These are phyloP conservation scores for Hypoxylon sp. DNA, from an alignment of 2,329 filamentous ascomycete species.

Conservation along the genomic window DNA sequence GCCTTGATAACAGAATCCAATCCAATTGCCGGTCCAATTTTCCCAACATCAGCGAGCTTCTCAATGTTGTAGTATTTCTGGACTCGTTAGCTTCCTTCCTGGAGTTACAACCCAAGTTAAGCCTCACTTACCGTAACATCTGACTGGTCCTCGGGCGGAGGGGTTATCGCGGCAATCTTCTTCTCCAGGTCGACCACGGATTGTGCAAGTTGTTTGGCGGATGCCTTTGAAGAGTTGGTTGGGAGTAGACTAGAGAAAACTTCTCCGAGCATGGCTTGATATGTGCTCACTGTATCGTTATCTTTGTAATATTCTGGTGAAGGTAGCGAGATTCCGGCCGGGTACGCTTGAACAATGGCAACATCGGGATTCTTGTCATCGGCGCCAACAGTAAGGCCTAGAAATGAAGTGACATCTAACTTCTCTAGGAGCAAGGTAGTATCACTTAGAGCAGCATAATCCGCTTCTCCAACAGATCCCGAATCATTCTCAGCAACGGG, in stretches of 20 bases:
- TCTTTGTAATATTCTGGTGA: slow-evolving; percentile 74
- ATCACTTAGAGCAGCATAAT: slow-evolving; percentile 59
- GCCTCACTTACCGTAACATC: slow-evolving; percentile 67
- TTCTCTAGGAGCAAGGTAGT: slow-evolving; percentile 63
- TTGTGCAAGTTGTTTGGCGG: slow-evolving; percentile 53
- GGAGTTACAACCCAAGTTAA: neutral
- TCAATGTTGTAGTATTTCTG: slow-evolving; percentile 76
- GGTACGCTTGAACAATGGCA: slow-evolving; percentile 58
- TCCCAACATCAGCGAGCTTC: slow-evolving; percentile 67
- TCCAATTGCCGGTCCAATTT: slow-evolving; percentile 69
- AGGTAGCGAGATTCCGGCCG: slow-evolving; percentile 70
- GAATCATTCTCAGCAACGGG: slow-evolving; percentile 52
- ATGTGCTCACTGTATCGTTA: slow-evolving; percentile 65
- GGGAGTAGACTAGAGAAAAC: slow-evolving; percentile 56
- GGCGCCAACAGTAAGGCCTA: slow-evolving; percentile 57
- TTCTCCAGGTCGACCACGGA: slow-evolving; percentile 72
- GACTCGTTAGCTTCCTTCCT: slow-evolving; percentile 30
- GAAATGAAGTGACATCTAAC: slow-evolving; percentile 60
- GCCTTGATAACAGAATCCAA: slow-evolving; percentile 66
- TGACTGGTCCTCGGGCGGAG: slow-evolving; percentile 69
- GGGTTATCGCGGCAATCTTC: slow-evolving; percentile 71
- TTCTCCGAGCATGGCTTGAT: slow-evolving; percentile 61
- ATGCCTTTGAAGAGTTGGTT: slow-evolving; percentile 42
- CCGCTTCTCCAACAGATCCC: slow-evolving; percentile 45
- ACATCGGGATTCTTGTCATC: slow-evolving; percentile 61